phyloP scores from a whole-genome alignment of 2,329 filamentous ascomycete genomes.

The Aspergillus sp. region DNA sequence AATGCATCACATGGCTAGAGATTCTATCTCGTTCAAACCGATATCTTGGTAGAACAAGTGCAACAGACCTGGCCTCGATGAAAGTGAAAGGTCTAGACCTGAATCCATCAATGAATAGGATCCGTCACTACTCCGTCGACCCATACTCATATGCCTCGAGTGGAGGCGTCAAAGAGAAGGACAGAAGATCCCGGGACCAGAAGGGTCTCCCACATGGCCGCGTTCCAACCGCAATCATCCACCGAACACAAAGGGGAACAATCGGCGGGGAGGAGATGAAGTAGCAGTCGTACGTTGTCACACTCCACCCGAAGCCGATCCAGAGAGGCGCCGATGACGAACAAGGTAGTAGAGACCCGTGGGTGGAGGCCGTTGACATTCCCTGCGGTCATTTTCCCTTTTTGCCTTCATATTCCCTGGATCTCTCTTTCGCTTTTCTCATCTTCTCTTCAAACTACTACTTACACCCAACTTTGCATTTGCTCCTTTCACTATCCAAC shows the following conservation, averaged over 20 bases:
- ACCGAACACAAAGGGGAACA: no score
- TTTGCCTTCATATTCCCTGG: conserved; percentile 1
- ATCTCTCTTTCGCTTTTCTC: not conserved
- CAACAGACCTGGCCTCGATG: no score
- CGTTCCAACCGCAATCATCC: not conserved
- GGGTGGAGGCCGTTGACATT: conserved; percentile 6
- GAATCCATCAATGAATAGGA: no score
- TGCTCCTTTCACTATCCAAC: no score
- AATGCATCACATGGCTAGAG: no score
- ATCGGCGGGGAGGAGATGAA: not conserved
- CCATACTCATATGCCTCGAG: no score
- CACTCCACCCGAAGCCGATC: not conserved
- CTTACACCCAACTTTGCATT: not conserved
- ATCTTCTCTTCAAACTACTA: not conserved
- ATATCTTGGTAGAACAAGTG: no score
- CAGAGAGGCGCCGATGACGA: not conserved
- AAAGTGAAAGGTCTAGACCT: no score
- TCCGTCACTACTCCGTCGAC: no score
- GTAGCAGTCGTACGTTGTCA: conserved; percentile 5
- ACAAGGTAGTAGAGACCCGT: conserved; percentile 23
- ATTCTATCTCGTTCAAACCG: no score
- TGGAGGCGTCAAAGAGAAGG: no score
- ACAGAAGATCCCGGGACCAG: no score
- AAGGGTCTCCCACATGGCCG: not conserved
- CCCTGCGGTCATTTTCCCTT: not conserved